Evolutionary conservation across 2,329 filamentous ascomycete genomes (phyloP).

Genomic region (Clonostachys rosea): DNA sequence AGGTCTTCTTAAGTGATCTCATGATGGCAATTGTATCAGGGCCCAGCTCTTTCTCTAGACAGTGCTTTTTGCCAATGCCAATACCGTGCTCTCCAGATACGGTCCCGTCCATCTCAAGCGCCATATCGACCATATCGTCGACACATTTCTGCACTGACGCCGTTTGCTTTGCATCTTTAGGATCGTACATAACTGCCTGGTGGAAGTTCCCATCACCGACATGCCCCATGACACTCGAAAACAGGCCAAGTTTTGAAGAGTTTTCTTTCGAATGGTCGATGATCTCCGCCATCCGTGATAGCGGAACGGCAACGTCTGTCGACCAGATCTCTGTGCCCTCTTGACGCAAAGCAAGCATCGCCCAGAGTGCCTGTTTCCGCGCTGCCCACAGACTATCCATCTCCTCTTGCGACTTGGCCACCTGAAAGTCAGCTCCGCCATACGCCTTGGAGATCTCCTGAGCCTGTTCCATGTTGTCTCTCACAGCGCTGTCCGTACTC

Average conservation of each 20-base stretch:
- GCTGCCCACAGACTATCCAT: conserved; percentile 54
- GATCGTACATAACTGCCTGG: conserved; percentile 75
- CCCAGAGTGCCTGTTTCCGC: conserved; percentile 60
- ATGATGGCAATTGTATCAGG: conserved; percentile 70
- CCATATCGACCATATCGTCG: conserved; percentile 74
- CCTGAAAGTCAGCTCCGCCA: conserved; percentile 15
- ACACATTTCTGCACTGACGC: conserved; percentile 69
- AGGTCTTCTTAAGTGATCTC: conserved; percentile 16
- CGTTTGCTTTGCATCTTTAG: conserved; percentile 56
- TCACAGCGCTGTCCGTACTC: conserved; percentile 31
- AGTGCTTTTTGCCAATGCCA: conserved; percentile 72
- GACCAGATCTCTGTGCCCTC: conserved; percentile 7
- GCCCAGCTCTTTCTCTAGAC: conserved; percentile 67
- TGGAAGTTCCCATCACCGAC: conserved; percentile 87
- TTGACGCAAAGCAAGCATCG: conserved; percentile 50
- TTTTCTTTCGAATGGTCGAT: conserved; percentile 53
- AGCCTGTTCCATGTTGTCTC: conserved; percentile 22
- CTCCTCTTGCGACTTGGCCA: conserved; percentile 38
- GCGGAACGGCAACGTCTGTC: conserved; percentile 72
- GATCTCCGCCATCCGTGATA: conserved; percentile 62
- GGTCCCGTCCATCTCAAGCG: conserved; percentile 80
- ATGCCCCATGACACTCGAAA: conserved; percentile 75
- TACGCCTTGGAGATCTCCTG: conserved; percentile 48
- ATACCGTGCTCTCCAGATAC: conserved; percentile 81
- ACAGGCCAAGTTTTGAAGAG: conserved; percentile 69